These are phyloP conservation scores for Carallia brachiata DNA, from an alignment of 345 rosid genomes.

Conservation along the genomic window DNA sequence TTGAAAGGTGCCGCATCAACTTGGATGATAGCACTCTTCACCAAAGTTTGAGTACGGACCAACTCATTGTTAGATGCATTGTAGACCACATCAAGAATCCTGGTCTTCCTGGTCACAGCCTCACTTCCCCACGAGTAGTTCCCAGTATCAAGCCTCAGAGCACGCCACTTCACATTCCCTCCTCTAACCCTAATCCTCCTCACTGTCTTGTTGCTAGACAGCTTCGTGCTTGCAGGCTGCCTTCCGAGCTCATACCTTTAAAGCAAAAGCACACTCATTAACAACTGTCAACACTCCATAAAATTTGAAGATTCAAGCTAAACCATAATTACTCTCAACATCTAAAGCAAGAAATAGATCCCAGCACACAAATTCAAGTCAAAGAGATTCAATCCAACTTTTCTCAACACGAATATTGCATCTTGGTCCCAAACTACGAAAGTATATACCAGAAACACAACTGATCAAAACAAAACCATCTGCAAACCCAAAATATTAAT, in stretches of 20 bases:
- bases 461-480: too few relatives aligned
- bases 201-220: conserved; percentile 34
- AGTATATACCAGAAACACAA: too few relatives aligned
- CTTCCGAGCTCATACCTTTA: conserved; percentile 34
- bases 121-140: conserved; percentile 36
- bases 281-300: too few relatives aligned
- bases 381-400: too few relatives aligned
- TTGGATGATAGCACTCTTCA: conserved; percentile 29
- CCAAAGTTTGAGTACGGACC: conserved; percentile 33
- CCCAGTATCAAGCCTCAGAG: conserved; percentile 35
- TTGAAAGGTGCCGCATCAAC: conserved; percentile 36
- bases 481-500: too few relatives aligned
- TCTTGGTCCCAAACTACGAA: too few relatives aligned
- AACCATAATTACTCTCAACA: too few relatives aligned
- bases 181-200: conserved; percentile 33
- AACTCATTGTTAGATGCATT: conserved; percentile 34
- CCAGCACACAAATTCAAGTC: too few relatives aligned
- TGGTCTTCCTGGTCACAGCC: conserved; percentile 31
- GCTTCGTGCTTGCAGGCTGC: conserved; percentile 30
- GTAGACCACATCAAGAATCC: conserved; percentile 33
- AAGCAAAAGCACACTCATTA: background rate
- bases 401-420: too few relatives aligned
- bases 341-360: too few relatives aligned
- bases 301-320: too few relatives aligned
- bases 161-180: conserved; percentile 36